A percentile compares a stretch with the other conserved stretches of the same genome.
phyloP scores from a whole-genome alignment of 192 early-diverging fungal genomes.

The Gonapodya sp. region DNA sequence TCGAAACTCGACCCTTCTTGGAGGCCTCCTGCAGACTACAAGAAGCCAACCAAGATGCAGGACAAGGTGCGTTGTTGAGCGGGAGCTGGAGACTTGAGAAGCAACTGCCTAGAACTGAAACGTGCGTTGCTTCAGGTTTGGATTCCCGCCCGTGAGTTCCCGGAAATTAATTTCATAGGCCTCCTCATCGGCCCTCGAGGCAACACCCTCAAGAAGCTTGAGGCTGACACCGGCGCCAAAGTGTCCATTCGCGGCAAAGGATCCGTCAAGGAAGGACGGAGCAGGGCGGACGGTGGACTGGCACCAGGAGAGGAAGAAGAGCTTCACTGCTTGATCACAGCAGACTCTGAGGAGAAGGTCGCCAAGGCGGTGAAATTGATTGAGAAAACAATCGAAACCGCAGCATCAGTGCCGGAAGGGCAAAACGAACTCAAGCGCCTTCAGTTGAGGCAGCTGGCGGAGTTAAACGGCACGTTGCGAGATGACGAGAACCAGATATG shows the following conservation, averaged over 20 bases:
- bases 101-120: background rate
- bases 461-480: constrained; percentile 89
- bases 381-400: constrained; percentile 87
- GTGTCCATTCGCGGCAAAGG: constrained; percentile 94
- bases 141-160: constrained; percentile 90
- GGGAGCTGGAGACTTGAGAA: background rate
- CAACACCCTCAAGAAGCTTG: constrained; percentile 93
- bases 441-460: constrained; percentile 89
- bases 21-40: constrained; percentile 86
- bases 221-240: constrained; percentile 84
- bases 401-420: constrained; percentile 79
- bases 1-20: constrained; percentile 67
- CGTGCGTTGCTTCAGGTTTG: constrained; percentile 24
- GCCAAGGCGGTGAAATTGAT: constrained; percentile 74
- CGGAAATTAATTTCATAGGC: constrained; percentile 97
- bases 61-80: constrained; percentile 59
- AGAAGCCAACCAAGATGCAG: constrained; percentile 63
- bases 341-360: constrained; percentile 82
- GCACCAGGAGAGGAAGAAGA: constrained; percentile 64
- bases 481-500: constrained; percentile 94
- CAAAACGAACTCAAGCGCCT: constrained; percentile 91
- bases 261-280: constrained; percentile 90
- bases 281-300: constrained; percentile 32
- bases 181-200: constrained; percentile 92
- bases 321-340: constrained; percentile 84